Conservation (phyloP, 345 rosid species). For the Orychophragmus violaceus region DNA sequence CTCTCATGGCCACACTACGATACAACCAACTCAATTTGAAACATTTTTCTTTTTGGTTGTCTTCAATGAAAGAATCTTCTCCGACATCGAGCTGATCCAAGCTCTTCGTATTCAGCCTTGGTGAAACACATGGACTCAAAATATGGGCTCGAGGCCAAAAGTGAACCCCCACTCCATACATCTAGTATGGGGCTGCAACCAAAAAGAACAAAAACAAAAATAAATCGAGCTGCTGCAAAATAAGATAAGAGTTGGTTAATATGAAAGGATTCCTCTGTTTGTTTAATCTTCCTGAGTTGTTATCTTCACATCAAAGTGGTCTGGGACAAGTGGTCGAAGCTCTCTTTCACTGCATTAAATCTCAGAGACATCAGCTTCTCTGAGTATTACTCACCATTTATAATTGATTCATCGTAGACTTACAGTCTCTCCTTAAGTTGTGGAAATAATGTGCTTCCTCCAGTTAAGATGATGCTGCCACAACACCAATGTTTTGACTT, state of each 20-base stretch:
- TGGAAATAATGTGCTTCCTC: conserved; percentile 89
- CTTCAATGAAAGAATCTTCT: conserved; percentile 66
- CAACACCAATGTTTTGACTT: conserved; percentile 47
- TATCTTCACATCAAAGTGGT: conserved; percentile 68
- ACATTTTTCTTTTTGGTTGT: background rate
- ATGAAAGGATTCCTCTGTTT: conserved; percentile 9
- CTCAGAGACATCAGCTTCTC: too few relatives aligned
- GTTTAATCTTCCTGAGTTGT: conserved; percentile 78
- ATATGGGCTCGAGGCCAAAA: conserved; percentile 88
- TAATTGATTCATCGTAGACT: conserved; percentile 18
- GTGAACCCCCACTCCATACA: conserved; percentile 98
- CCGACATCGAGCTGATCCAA: conserved; percentile 85
- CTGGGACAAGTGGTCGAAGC: conserved; percentile 96
- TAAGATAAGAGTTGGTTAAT: background rate
- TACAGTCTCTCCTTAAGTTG: conserved; percentile 79
- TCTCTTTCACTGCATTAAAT: conserved; percentile 59
- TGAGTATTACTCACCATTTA: background rate
- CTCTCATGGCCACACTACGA: too few relatives aligned
- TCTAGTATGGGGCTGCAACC: conserved; percentile 79
- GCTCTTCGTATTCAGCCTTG: conserved; percentile 94
- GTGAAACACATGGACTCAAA: conserved; percentile 83
- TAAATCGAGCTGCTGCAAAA: too few relatives aligned
- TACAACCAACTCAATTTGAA: background rate
- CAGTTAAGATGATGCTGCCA: conserved; percentile 79
- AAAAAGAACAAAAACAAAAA: background rate